These are phyloP conservation scores for Acanthamoeba healyi DNA, from an alignment of 208 protist genomes.

Conservation along the genomic window DNA sequence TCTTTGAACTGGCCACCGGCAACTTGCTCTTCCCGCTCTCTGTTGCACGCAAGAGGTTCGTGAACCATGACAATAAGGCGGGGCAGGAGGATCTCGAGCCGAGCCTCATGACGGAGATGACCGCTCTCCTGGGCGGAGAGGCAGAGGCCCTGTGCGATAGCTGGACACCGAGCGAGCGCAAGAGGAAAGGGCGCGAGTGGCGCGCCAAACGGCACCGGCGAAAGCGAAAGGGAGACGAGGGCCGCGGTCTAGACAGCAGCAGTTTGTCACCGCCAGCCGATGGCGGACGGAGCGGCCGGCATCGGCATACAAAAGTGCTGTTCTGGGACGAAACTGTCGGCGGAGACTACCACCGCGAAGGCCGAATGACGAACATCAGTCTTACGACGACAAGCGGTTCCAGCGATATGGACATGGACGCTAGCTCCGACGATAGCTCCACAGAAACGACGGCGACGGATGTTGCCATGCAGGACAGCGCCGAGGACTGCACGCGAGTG, in stretches of 20 bases:
- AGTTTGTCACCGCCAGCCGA: too few species aligned
- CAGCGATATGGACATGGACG: too few species aligned
- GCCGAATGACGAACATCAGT: too few species aligned
- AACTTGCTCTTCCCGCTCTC: slow-evolving; percentile 9
- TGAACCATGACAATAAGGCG: neutral
- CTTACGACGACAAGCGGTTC: too few species aligned
- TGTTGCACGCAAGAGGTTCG: too few species aligned
- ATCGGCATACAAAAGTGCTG: neutral
- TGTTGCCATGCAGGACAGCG: neutral
- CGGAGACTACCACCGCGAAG: neutral
- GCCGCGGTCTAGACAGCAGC: too few species aligned
- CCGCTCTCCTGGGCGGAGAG: slow-evolving; percentile 16
- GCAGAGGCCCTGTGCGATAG: slow-evolving; percentile 13
- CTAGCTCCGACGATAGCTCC: too few species aligned
- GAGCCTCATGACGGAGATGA: slow-evolving; percentile 29
- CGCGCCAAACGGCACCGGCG: neutral
- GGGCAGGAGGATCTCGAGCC: neutral
- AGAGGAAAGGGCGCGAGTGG: neutral
- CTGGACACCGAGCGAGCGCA: neutral
- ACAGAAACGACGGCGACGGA: neutral
- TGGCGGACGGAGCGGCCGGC: neutral
- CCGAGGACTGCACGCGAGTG: neutral
- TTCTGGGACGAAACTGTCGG: neutral
- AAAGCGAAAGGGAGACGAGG: neutral
- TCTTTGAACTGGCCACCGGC: neutral